Percentiles rank a stretch among this genome's conserved stretches.
Evolutionary conservation across 1,139 yeast species (phyloP).

Genomic region (Candida frijolesensis): DNA sequence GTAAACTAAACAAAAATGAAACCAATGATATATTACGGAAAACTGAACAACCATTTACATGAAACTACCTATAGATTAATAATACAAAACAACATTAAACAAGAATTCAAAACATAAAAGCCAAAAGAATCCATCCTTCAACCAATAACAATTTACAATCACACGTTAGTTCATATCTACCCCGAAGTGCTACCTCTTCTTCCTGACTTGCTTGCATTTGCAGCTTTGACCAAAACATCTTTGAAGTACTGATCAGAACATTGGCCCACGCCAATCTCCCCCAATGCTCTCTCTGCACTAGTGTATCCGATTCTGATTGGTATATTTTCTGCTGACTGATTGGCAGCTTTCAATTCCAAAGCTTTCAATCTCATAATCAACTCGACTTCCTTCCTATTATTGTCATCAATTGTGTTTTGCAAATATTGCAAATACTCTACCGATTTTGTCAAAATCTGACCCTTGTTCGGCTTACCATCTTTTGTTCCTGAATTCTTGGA

Average conservation of each 20-base stretch:
- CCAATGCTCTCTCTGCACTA: conserved; percentile 78
- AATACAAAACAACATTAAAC: not conserved
- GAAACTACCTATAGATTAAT: not conserved
- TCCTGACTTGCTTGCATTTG: conserved; percentile 26
- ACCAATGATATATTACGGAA: not conserved
- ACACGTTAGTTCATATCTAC: not conserved
- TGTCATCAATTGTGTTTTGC: conserved; percentile 75
- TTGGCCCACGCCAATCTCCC: conserved; percentile 82
- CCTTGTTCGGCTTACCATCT: conserved; percentile 92
- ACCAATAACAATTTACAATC: not conserved
- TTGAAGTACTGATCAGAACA: conserved; percentile 54
- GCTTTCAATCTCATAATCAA: conserved; percentile 61
- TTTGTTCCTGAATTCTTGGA: conserved; percentile 66
- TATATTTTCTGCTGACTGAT: conserved; percentile 21
- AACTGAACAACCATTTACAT: not conserved
- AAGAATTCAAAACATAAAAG: conserved; percentile 3
- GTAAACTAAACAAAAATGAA: not conserved
- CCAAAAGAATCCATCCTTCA: not conserved
- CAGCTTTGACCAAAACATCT: conserved; percentile 36
- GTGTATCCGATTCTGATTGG: conserved; percentile 57
- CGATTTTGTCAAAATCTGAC: conserved; percentile 81
- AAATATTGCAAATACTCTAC: conserved; percentile 80
- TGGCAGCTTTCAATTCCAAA: conserved; percentile 42
- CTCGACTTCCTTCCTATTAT: conserved; percentile 78
- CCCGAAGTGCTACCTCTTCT: conserved; percentile 23